Evolutionary conservation across 2,329 filamentous ascomycete species (phyloP).

Genomic region (Tolypocladium paradoxum): DNA sequence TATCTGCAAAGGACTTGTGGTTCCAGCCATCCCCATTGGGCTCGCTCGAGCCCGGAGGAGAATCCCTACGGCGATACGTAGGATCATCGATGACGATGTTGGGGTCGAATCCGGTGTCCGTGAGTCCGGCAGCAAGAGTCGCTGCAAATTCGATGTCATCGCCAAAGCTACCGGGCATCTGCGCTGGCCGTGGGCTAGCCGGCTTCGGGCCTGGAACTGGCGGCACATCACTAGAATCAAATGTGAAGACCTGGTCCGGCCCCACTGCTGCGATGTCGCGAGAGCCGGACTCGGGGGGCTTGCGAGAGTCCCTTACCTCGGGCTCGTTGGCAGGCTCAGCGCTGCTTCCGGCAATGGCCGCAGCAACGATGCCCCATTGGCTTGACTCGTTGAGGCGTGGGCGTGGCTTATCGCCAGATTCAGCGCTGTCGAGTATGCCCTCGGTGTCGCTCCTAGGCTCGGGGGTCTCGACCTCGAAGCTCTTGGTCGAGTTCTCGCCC

Average conservation of each 20-base stretch:
- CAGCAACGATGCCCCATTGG: constrained; percentile 42
- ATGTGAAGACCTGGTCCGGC: constrained; percentile 15
- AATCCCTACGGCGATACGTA: constrained; percentile 50
- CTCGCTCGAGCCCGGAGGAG: constrained; percentile 50
- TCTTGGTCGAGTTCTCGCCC: constrained; percentile 54
- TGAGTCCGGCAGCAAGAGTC: constrained; percentile 55
- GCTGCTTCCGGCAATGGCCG: constrained; percentile 34
- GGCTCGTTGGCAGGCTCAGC: constrained; percentile 24
- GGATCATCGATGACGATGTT: constrained; percentile 60
- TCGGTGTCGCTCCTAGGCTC: constrained; percentile 27
- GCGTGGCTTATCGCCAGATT: constrained; percentile 18
- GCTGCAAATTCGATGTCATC: constrained; percentile 62
- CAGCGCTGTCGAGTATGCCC: constrained; percentile 12
- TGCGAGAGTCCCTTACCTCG: constrained; percentile 10
- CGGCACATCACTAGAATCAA: constrained; percentile 32
- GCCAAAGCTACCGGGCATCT: constrained; percentile 55
- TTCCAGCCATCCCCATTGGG: constrained; percentile 30
- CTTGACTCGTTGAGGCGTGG: constrained; percentile 27
- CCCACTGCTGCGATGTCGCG: constrained; percentile 10
- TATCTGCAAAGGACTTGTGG: constrained; percentile 37
- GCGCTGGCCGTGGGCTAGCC: constrained; percentile 30
- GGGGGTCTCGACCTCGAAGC: constrained; percentile 51
- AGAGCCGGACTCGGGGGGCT: constrained; percentile 7
- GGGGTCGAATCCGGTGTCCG: constrained; percentile 60
- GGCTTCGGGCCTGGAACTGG: constrained; percentile 49